Percentiles rank a stretch among this genome's conserved stretches.
These are phyloP conservation scores for Fusarium cicatricum DNA, from an alignment of 2,329 filamentous ascomycete genomes.

Conservation along the genomic window DNA sequence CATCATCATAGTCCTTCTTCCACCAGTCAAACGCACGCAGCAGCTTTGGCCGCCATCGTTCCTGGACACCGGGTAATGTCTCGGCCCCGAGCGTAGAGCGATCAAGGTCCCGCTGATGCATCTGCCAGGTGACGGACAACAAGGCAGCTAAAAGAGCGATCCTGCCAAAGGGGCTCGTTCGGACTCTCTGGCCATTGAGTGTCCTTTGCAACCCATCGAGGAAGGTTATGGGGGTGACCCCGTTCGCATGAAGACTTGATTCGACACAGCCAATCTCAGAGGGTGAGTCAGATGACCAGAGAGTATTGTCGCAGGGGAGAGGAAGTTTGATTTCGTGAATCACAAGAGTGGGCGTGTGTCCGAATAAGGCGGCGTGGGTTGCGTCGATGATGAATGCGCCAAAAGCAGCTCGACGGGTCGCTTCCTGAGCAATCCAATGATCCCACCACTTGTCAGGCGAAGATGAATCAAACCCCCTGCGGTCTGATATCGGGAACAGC, in stretches of 20 bases:
- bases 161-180: slow-evolving; percentile 41
- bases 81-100: slow-evolving; percentile 38
- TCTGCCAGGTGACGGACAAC: slow-evolving; percentile 42
- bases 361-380: slow-evolving; percentile 41
- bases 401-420: slow-evolving; percentile 40
- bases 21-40: slow-evolving; percentile 42
- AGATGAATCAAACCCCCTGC: slow-evolving; percentile 30
- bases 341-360: slow-evolving; percentile 41
- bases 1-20: slow-evolving; percentile 43
- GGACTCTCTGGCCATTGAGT: slow-evolving; percentile 39
- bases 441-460: slow-evolving; percentile 43
- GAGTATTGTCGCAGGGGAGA: slow-evolving; percentile 41
- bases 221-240: slow-evolving; percentile 41
- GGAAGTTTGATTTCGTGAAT: slow-evolving; percentile 43
- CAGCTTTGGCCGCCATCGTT: slow-evolving; percentile 41
- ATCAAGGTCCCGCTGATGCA: slow-evolving; percentile 42
- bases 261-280: slow-evolving; percentile 43
- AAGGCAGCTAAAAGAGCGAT: slow-evolving; percentile 38
- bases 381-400: slow-evolving; percentile 42
- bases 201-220: slow-evolving; percentile 40
- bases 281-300: slow-evolving; percentile 43
- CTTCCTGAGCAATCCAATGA: slow-evolving; percentile 44
- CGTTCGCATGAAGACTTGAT: slow-evolving; percentile 41
- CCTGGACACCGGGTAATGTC: slow-evolving; percentile 40
- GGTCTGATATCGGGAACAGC: slow-evolving; percentile 17